These are phyloP conservation scores for Populus tomentosa DNA, from an alignment of 441 rosid species.

Conservation along the genomic window DNA sequence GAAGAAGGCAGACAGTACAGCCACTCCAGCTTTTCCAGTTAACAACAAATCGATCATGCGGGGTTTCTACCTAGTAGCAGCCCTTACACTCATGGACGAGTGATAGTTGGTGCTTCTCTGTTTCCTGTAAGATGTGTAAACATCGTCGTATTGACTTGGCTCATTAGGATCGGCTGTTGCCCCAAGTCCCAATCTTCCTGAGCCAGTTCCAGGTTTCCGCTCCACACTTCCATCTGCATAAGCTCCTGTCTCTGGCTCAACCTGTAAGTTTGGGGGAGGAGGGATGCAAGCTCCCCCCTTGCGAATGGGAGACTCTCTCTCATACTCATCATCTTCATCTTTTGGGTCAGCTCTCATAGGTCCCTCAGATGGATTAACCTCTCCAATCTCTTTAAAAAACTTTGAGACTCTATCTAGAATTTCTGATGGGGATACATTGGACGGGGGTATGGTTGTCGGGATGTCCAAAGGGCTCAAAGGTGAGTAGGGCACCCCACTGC, in stretches of 20 bases:
- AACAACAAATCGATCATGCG: neutral
- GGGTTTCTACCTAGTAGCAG: constrained; percentile 46
- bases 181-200: constrained; percentile 90
- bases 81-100: constrained; percentile 86
- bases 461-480: constrained; percentile 93
- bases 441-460: constrained; percentile 88
- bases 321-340: constrained; percentile 75
- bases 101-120: constrained; percentile 91
- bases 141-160: constrained; percentile 88
- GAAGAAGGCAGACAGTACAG: neutral
- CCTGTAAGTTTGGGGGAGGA: constrained; percentile 84
- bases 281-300: constrained; percentile 99
- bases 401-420: constrained; percentile 82
- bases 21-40: neutral
- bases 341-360: constrained; percentile 56
- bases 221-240: constrained; percentile 80
- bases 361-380: constrained; percentile 88
- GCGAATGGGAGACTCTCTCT: constrained; percentile 64
- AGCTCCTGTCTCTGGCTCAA: constrained; percentile 87
- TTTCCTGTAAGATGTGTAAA: constrained; percentile 88
- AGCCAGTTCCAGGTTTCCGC: constrained; percentile 55
- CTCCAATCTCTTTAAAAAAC: constrained; percentile 90
- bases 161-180: constrained; percentile 89
- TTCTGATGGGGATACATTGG: constrained; percentile 65
- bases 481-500: constrained; percentile 98